Evolutionary conservation across 1,139 yeast genomes (phyloP), one percentile per base, ranked within the genome.

Genomic region (Suhomyces terraborum): DNA sequence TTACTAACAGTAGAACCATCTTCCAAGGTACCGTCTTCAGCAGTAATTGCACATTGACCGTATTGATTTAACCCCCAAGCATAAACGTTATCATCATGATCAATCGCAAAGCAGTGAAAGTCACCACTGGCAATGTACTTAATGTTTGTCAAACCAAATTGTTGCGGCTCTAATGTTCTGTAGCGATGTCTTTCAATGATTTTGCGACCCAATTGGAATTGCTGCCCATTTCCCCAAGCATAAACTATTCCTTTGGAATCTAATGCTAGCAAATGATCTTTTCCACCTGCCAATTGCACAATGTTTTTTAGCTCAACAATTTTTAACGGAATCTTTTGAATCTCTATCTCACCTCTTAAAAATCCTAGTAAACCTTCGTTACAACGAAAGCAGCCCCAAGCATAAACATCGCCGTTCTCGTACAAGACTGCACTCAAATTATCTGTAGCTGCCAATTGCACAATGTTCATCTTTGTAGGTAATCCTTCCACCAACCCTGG

Each of bases 221-320:
- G 95, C 54, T 89, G 95, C 13, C 97, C 96, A 59, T 88, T 88
- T 51, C 98, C 99, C 98, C 98, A 94, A 0, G 98, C 91, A 57
- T 77, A 88, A 2, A 91, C 98, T 43, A 82, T 75, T 41, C 98
- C 98, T 55, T 80, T 83, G 19, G 79, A 70, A 59, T 91, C 96
- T 36, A 94, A 70, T 14, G 95, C 94, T 36, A 93, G 62, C 34
- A 93, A 62, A 58, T 93, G 98, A 61, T 93, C 98, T 59, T 91
- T 91, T 34, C 99, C 99, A 1, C 85, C 80, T 2, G 95, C 96
- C 43, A 93, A 64, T 56, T 88, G 94, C n/a, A 85, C 89, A 41
- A 88, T 80, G 40, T 86, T 79, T 47, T 75, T 78, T 40, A 88
- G 73, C 42, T 76, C 79, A 1, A 73, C 69, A 30, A 93, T 75